These are phyloP conservation scores for Aechmea fasciata DNA, from an alignment of 176 grass and related monocot genomes.

Conservation along the genomic window DNA sequence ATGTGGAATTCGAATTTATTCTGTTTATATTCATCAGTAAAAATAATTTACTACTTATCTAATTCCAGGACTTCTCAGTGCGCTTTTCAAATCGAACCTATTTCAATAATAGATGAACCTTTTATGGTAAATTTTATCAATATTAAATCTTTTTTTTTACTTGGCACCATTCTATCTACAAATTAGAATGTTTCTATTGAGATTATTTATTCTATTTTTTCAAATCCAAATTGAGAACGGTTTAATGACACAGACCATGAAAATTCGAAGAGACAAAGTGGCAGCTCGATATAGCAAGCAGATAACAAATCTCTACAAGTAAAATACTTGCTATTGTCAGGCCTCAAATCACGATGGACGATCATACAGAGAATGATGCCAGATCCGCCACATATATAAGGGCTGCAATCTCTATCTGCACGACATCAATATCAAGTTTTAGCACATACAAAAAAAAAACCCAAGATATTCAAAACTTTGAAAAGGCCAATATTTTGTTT, in stretches of 20 bases:
- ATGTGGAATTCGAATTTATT: too few relatives aligned
- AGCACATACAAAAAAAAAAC: too few relatives aligned
- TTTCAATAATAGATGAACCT: constrained; percentile 58
- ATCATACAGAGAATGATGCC: too few relatives aligned
- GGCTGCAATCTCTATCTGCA: too few relatives aligned
- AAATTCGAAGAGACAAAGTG: constrained; percentile 72
- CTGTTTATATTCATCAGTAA: too few relatives aligned
- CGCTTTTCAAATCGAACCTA: constrained; percentile 65
- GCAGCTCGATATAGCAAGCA: constrained; percentile 38
- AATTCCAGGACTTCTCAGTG: constrained; percentile 46
- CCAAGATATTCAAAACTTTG: too few relatives aligned
- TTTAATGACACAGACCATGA: constrained; percentile 94
- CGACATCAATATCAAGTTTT: too few relatives aligned
- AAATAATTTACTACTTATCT: not conserved
- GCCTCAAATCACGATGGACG: too few relatives aligned
- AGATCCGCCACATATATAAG: too few relatives aligned
- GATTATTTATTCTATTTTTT: not conserved
- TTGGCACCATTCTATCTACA: too few relatives aligned
- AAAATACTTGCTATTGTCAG: not conserved
- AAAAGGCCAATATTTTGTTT: too few relatives aligned
- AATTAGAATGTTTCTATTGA: too few relatives aligned
- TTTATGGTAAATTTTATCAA: constrained; percentile 40
- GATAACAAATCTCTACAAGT: constrained; percentile 54
- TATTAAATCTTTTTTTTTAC: not conserved
- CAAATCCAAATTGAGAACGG: constrained; percentile 75